Evolutionary conservation across 441 rosid species (phyloP).

Genomic region (Codiaeum variegatum): DNA sequence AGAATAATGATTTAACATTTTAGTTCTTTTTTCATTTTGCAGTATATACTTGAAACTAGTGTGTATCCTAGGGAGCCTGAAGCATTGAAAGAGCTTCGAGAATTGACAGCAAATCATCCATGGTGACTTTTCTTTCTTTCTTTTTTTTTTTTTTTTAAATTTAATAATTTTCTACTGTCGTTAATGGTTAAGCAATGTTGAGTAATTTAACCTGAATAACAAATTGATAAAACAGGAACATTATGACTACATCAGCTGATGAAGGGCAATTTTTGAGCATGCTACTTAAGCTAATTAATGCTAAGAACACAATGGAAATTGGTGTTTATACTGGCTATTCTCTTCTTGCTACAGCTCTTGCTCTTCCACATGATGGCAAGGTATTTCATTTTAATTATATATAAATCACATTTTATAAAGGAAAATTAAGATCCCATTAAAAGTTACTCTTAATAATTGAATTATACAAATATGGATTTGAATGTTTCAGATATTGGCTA

Average conservation of each 20-base stretch:
- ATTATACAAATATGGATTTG: too few relatives aligned
- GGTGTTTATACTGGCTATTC: constrained; percentile 98
- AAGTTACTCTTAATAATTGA: too few relatives aligned
- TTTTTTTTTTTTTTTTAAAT: neutral
- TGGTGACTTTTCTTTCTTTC: constrained; percentile 39
- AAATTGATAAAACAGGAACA: constrained; percentile 7
- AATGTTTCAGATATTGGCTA: constrained; percentile 70
- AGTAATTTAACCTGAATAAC: neutral
- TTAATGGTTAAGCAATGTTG: neutral
- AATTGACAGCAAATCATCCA: constrained; percentile 82
- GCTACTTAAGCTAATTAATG: constrained; percentile 85
- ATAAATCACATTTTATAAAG: too few relatives aligned
- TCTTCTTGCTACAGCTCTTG: constrained; percentile 94
- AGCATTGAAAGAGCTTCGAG: constrained; percentile 85
- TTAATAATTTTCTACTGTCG: neutral
- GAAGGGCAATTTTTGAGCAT: constrained; percentile 89
- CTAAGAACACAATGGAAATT: constrained; percentile 97
- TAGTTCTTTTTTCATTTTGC: constrained; percentile 11
- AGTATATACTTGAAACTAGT: constrained; percentile 96
- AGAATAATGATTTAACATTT: too few relatives aligned
- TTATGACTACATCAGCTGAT: constrained; percentile 88
- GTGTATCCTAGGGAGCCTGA: constrained; percentile 96
- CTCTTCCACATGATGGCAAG: constrained; percentile 93
- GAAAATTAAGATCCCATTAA: too few relatives aligned
- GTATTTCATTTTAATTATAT: constrained; percentile 26